Evolutionary conservation across 495 filamentous ascomycete species (phyloP), one percentile per base, ranked within the genome.

Genomic region (Pseudomonodictys pantanalensis): DNA sequence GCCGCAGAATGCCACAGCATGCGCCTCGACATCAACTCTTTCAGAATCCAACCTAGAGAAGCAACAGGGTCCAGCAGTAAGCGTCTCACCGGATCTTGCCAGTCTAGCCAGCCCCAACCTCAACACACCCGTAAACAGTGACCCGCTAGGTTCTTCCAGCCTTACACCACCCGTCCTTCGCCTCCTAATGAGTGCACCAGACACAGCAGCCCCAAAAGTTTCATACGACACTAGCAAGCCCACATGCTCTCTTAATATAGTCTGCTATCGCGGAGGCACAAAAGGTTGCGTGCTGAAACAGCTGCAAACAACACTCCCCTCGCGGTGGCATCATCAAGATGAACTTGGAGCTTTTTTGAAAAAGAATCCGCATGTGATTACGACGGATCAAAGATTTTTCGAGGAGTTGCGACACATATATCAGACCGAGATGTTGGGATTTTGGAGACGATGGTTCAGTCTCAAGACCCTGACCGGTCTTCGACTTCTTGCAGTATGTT

Each of bases 191-290:
- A 35, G 32, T 15, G 15, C 32, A 15, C 32, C 32, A 15, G 32
- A 35, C 15, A 7, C 32, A 35, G 7, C 32, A 7, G 32, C 32
- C 15, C 8, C 32, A 7, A 35, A 35, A 15, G 15, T 8, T 7
- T 35, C 32, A 8, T 35, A 35, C 32, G 32, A 35, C 17, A 33
- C 48, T 15, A 22, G 20, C 6, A 30, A 35, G 12, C 48, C 50
- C 3, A 53, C 50, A 7, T 53, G 50, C 32, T 53, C 50, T 2
- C 50, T 53, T 18, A 53, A 53, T 29, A 30, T 53, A 18, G 32
- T 53, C 30, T 53, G 33, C 32, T 53, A 53, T 33, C 29, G 50
- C 23, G 18, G 32, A 39, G 33, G 30, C 33, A 15, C 32, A 7
- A 7, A 35, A 35, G 32, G 32, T 15, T 53, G 50, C 32, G 4